Evolutionary conservation across 2,329 filamentous ascomycete species (phyloP).

Genomic region (Emmonsiellopsis sp.): DNA sequence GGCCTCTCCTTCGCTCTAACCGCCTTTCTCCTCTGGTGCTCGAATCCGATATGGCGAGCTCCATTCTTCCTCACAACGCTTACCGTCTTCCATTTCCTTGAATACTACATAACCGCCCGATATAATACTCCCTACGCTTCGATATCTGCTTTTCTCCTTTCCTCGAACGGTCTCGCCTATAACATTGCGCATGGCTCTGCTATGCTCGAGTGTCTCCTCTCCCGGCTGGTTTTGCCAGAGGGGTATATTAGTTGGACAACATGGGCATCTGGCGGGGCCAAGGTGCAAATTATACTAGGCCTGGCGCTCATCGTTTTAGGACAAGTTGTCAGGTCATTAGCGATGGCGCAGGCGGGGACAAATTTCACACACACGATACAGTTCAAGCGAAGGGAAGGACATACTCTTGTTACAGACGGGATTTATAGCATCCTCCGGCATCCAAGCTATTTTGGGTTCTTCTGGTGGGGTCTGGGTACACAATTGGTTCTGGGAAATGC

Average conservation of each 20-base stretch:
- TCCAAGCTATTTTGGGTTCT: slow-evolving; percentile 95
- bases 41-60: slow-evolving; percentile 46
- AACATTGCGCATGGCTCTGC: slow-evolving; percentile 71
- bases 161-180: slow-evolving; percentile 75
- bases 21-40: slow-evolving; percentile 16
- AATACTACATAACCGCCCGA: slow-evolving; percentile 81
- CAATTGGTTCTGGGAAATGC: slow-evolving; percentile 82
- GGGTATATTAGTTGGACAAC: slow-evolving; percentile 39
- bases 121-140: slow-evolving; percentile 69
- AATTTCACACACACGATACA: slow-evolving; percentile 91
- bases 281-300: slow-evolving; percentile 42
- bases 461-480: slow-evolving; percentile 95
- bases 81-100: slow-evolving; percentile 84
- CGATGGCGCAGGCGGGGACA: slow-evolving; percentile 79
- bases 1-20: slow-evolving; percentile 25
- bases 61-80: slow-evolving; percentile 50
- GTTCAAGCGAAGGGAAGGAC: slow-evolving; percentile 55
- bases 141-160: slow-evolving; percentile 70
- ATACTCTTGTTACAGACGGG: slow-evolving; percentile 73
- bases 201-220: slow-evolving; percentile 56
- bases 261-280: slow-evolving; percentile 26
- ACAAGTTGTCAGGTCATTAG: slow-evolving; percentile 65
- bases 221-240: slow-evolving; percentile 18
- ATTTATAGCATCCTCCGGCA: slow-evolving; percentile 71
- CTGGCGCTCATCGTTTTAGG: slow-evolving; percentile 57